A percentile compares a stretch with the other conserved stretches of the same genome.
Conservation (phyloP, 1,284 basidiomycete species). For the Exobasidium cylindrosporum region DNA sequence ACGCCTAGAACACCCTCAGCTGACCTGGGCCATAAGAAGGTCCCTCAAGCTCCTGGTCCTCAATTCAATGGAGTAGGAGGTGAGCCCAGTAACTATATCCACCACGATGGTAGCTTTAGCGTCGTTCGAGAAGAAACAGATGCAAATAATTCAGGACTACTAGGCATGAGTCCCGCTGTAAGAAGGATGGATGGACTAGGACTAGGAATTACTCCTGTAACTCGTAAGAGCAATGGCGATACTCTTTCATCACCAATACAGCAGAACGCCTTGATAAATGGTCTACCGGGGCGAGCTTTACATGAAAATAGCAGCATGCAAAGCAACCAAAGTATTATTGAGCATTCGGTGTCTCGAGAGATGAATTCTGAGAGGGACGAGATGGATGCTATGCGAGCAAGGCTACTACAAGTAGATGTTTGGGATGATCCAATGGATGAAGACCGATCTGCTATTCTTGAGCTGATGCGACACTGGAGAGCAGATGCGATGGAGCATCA, state of each 20-base stretch:
- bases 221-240: background rate
- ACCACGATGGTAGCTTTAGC: constrained; percentile 46
- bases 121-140: constrained; percentile 49
- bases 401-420: constrained; percentile 55
- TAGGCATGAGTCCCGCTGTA: constrained; percentile 44
- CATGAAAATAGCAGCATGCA: background rate
- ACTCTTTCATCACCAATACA: background rate
- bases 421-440: constrained; percentile 40
- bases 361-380: constrained; percentile 1
- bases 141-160: constrained; percentile 48
- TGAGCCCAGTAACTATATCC: constrained; percentile 13
- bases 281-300: background rate
- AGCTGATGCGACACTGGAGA: constrained; percentile 93
- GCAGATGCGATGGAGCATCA: constrained; percentile 98
- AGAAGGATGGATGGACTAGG: background rate
- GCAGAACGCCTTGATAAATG: background rate
- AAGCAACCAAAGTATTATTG: constrained; percentile 14
- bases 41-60: background rate
- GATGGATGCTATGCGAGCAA: constrained; percentile 11
- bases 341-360: constrained; percentile 14
- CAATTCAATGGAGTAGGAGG: background rate
- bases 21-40: background rate
- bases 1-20: background rate
- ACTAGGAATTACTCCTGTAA: background rate
- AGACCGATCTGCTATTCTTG: constrained; percentile 61